These are phyloP conservation scores for Xerocomus potaroensis DNA, from an alignment of 768 basidiomycete genomes.

Conservation along the genomic window DNA sequence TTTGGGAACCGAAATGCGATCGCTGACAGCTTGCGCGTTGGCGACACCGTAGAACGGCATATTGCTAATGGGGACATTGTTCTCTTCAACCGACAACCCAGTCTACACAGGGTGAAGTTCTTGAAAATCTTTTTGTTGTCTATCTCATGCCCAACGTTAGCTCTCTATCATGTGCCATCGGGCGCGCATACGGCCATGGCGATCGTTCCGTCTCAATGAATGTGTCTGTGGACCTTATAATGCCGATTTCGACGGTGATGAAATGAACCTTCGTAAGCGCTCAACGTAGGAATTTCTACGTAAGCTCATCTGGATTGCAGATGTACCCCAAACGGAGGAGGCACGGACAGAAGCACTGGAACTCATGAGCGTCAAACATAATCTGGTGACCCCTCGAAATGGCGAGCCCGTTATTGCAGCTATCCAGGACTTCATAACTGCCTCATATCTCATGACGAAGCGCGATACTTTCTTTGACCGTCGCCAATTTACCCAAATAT, in stretches of 20 bases:
- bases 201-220: conserved; percentile 95
- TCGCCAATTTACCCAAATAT: conserved; percentile 93
- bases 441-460: conserved; percentile 90
- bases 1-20: conserved; percentile 79
- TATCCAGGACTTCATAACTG: conserved; percentile 99
- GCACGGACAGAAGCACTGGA: conserved; percentile 95
- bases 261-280: conserved; percentile 94
- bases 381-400: conserved; percentile 95
- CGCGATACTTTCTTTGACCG: conserved; percentile 93
- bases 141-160: conserved; percentile 33
- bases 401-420: conserved; percentile 99
- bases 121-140: background rate
- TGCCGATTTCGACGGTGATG: conserved; percentile 99
- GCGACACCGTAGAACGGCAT: conserved; percentile 94
- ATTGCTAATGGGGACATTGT: conserved; percentile 94
- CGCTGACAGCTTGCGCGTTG: conserved; percentile 78
- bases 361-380: conserved; percentile 95
- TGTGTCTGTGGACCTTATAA: conserved; percentile 99
- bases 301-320: conserved; percentile 36
- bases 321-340: conserved; percentile 98
- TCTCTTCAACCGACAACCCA: conserved; percentile 97
- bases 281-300: background rate
- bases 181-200: conserved; percentile 94
- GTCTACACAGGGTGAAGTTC: conserved; percentile 79
- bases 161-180: conserved; percentile 99